These are phyloP conservation scores for Singerocomus inundabilis DNA, from an alignment of 1,284 basidiomycete species.

Conservation along the genomic window DNA sequence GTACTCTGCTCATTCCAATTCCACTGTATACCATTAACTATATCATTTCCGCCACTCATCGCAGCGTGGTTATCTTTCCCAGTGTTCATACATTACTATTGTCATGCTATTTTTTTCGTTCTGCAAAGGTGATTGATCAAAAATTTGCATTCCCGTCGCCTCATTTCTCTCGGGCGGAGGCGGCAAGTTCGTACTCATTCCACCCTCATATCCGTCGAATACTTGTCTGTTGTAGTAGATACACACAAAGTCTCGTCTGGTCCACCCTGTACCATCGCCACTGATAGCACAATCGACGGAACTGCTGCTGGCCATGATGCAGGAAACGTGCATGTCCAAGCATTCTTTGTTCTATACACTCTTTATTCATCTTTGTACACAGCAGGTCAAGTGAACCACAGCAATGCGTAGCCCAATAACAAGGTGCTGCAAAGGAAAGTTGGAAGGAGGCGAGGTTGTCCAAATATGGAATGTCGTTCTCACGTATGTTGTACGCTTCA, in stretches of 20 bases:
- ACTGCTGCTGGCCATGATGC: too few relatives aligned
- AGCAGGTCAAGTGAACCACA: too few relatives aligned
- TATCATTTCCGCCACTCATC: slow-evolving; percentile 3
- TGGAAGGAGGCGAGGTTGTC: too few relatives aligned
- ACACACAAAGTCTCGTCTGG: neutral
- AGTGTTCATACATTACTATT: neutral
- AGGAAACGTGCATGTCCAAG: too few relatives aligned
- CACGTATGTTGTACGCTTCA: slow-evolving; percentile 7
- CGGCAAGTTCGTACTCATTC: neutral
- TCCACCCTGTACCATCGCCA: too few relatives aligned
- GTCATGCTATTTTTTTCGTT: slow-evolving; percentile 1
- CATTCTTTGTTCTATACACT: too few relatives aligned
- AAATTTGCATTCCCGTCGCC: neutral
- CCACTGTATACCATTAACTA: slow-evolving; percentile 27
- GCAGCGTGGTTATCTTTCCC: slow-evolving; percentile 8
- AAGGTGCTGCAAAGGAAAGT: too few relatives aligned
- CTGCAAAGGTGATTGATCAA: neutral
- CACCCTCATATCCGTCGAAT: slow-evolving; percentile 10
- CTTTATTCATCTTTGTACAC: too few relatives aligned
- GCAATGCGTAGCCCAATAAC: too few relatives aligned
- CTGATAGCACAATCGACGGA: too few relatives aligned
- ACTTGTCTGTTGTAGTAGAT: slow-evolving; percentile 9
- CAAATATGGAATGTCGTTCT: slow-evolving; percentile 9
- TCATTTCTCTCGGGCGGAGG: neutral
- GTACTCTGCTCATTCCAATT: slow-evolving; percentile 5